phyloP scores from a whole-genome alignment of 495 filamentous ascomycete genomes.

The Hypoxylon rickii region DNA sequence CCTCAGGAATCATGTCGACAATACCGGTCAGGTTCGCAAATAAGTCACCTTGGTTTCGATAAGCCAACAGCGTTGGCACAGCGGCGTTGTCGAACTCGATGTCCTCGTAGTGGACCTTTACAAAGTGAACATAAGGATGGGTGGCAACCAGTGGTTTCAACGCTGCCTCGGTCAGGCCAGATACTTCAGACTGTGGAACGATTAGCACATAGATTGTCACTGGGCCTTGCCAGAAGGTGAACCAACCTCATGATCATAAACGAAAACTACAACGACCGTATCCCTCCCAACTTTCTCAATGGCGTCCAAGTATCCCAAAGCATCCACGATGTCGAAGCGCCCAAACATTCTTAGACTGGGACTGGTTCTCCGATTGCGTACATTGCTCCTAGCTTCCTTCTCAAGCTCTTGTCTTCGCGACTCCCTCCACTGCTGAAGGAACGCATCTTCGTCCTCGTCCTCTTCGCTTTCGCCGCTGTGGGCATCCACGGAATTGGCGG shows the following conservation, averaged over 20 bases:
- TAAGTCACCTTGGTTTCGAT: constrained; percentile 81
- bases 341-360: constrained; percentile 79
- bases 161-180: constrained; percentile 74
- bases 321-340: constrained; percentile 81
- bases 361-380: constrained; percentile 63
- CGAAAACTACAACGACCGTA: constrained; percentile 89
- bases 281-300: constrained; percentile 84
- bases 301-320: constrained; percentile 88
- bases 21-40: constrained; percentile 89
- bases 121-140: constrained; percentile 75
- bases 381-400: constrained; percentile 44
- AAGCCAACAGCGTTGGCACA: constrained; percentile 87
- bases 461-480: constrained; percentile 57
- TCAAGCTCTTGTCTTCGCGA: constrained; percentile 78
- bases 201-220: constrained; percentile 21
- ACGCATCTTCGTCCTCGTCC: constrained; percentile 72
- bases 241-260: constrained; percentile 87
- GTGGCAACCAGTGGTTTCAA: constrained; percentile 70
- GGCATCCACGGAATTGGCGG: constrained; percentile 8
- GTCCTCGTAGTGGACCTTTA: constrained; percentile 89
- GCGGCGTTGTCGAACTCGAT: constrained; percentile 93
- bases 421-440: constrained; percentile 82
- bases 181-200: constrained; percentile 69
- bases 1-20: constrained; percentile 79
- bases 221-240: constrained; percentile 1